Base-by-base conservation (phyloP, 1,284 basidiomycete genomes). In the Omphalotus olearius region DNA sequence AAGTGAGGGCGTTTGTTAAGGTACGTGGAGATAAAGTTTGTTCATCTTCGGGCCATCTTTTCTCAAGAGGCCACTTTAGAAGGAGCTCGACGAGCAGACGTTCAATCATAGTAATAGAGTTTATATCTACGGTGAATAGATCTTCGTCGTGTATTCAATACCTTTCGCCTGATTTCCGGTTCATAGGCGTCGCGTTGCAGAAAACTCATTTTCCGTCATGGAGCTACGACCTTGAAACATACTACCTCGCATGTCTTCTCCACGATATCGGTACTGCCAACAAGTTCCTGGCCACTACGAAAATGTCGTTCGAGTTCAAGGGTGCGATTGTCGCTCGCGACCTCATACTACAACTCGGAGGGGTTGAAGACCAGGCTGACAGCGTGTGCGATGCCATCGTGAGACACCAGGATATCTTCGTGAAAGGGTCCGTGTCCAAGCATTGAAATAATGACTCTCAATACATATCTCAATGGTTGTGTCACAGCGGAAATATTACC, bases 281-380 rank as follows among this genome's bases (percentile, higher is more conserved):
- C 45, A 65, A 66, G 40, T 76, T 75, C 62, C 68, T 79, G 43
- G 61, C 73, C 4, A 74, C 72, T 37, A 81, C 79, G 9, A 76
- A 79, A 56, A 68, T 82, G 66, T 79, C 75, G 20, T 82, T 80
- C 61, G 80, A 82, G 64, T 81, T 81, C 67, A 79, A 78, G 61
- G 78, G 78, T 48, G 78, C 72, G 30, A 78, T 81, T 51, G 69
- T 79, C 28, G 78, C 76, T 26, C 69, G 78, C 30, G 77, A 79
- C 45, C 64, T 78, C 39, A 73, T 81, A 43, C 62, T 79, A 23
- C 52, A 68, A 26, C 61, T 66, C 10, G 75, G 72, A 9, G 75
- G 75, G 14, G 65, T 66, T 1, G 72, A 76, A 64, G 74, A 78
- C 55, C 77, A 80, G 57, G 78, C 78, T 30, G 80, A 82, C 56